Base-by-base conservation (phyloP, 2,329 filamentous ascomycete species). In the Aspergillus neoniger region DNA sequence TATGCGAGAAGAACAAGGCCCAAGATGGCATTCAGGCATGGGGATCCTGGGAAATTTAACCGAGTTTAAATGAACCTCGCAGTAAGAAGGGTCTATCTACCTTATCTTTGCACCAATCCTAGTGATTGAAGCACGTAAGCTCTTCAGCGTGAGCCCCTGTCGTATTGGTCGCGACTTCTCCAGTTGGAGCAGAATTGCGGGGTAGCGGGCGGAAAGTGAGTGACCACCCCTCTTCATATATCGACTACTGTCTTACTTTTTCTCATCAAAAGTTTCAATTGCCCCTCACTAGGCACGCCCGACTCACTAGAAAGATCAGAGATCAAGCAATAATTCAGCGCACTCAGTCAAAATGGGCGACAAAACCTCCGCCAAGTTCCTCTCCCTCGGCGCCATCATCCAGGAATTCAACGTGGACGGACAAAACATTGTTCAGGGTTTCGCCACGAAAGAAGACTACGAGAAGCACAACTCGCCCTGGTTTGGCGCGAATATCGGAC, bases 401-500 rank as follows among this genome's bases (percentile, higher is more conserved):
- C 79, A 97, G 75, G 86, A 90, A 71, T 89, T 97, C 80, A 84
- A 83, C 51, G 85, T 98, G 67, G 89, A 84, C 61, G 89, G 87
- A 65, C 81, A 86, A 73, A 95, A 97, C 80, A 95, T 99, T 66
- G 93, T 97, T 21, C 90, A 95, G 68, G 88, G 89, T 56, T 97
- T 97, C 79, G 86, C 90, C 17, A 87, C 84, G 14, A 85, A 90
- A 56, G 86, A 90, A 48, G 85, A 88, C 62, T 97, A 97, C 80
- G 84, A 84, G 65, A 79, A 86, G 67, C 81, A 93, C 81, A 94
- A 95, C 79, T 80, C 77, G 10, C 88, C 91, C 1, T 93, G 88
- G 81, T 98, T 96, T 73, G 94, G 95, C 65, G 93, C 94, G 75
- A 98, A 92, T 48, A 96, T 98, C 74, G 95, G 95, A 58, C 91